These are phyloP conservation scores for Huntiella abstrusa DNA, from an alignment of 2,329 filamentous ascomycete species.

Conservation along the genomic window DNA sequence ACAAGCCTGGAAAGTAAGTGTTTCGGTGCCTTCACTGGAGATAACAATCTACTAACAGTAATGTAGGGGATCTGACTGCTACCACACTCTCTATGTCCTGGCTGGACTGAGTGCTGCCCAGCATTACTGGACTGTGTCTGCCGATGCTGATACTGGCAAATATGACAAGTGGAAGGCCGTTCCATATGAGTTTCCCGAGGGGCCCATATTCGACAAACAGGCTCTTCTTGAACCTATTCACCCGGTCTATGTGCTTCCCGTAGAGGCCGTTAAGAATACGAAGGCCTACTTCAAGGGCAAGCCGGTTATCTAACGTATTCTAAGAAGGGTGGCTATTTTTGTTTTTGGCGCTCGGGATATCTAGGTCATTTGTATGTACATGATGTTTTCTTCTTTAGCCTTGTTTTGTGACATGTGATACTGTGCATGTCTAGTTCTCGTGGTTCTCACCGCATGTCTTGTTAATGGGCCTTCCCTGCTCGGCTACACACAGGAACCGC, in stretches of 20 bases:
- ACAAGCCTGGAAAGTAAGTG: constrained; percentile 79
- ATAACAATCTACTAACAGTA: neutral
- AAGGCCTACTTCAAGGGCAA: constrained; percentile 36
- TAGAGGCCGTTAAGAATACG: constrained; percentile 44
- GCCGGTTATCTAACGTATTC: constrained; percentile 31
- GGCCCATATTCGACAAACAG: constrained; percentile 43
- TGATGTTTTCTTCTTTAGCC: too few species aligned
- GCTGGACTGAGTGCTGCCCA: constrained; percentile 70
- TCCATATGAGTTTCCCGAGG: constrained; percentile 13
- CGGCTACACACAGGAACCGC: too few species aligned
- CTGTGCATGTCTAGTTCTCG: neutral
- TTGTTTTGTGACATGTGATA: neutral
- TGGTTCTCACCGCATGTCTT: too few species aligned
- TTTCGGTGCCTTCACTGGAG: neutral
- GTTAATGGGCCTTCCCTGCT: too few species aligned
- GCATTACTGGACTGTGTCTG: constrained; percentile 38
- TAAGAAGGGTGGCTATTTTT: neutral
- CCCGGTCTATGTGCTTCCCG: constrained; percentile 71
- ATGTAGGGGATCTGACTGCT: constrained; percentile 56
- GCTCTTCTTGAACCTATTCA: constrained; percentile 56
- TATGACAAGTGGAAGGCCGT: constrained; percentile 6
- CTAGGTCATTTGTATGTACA: too few species aligned
- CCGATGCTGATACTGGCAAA: constrained; percentile 10
- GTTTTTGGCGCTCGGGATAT: neutral
- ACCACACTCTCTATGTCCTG: constrained; percentile 85